Evolutionary conservation across 2,329 filamentous ascomycete species (phyloP).

Genomic region (Gaeumannomyces tritici): DNA sequence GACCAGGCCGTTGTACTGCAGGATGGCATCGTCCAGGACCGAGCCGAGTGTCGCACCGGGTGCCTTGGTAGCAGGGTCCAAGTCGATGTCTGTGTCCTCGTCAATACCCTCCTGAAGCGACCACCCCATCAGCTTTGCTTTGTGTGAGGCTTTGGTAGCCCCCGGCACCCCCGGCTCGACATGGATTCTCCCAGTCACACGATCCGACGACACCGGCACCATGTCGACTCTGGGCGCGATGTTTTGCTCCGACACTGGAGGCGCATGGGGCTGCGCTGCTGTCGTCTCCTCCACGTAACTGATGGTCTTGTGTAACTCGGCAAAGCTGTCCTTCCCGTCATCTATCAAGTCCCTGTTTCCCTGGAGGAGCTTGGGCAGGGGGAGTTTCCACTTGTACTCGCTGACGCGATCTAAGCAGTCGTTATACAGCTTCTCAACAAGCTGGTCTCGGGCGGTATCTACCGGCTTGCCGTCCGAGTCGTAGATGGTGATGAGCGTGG

Average conservation of each 20-base stretch:
- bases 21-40: conserved; percentile 86
- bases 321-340: conserved; percentile 67
- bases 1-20: conserved; percentile 75
- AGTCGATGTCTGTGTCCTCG: conserved; percentile 58
- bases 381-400: conserved; percentile 74
- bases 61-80: conserved; percentile 54
- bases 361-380: conserved; percentile 61
- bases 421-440: conserved; percentile 89
- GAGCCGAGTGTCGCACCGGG: conserved; percentile 70
- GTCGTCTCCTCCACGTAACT: conserved; percentile 62
- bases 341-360: conserved; percentile 77
- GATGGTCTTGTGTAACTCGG: conserved; percentile 63
- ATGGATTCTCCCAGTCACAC: conserved; percentile 63
- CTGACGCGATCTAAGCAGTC: conserved; percentile 89
- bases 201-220: conserved; percentile 55
- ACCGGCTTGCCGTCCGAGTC: conserved; percentile 73
- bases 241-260: conserved; percentile 42
- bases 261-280: conserved; percentile 47
- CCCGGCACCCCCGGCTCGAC: conserved; percentile 60
- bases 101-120: conserved; percentile 53
- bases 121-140: conserved; percentile 79
- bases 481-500: conserved; percentile 60
- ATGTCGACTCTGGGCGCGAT: conserved; percentile 43
- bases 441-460: conserved; percentile 65
- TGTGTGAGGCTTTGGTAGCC: conserved; percentile 64